Base-by-base conservation (phyloP, 805 yeast species). In the Pichia rugopelliculosa region DNA sequence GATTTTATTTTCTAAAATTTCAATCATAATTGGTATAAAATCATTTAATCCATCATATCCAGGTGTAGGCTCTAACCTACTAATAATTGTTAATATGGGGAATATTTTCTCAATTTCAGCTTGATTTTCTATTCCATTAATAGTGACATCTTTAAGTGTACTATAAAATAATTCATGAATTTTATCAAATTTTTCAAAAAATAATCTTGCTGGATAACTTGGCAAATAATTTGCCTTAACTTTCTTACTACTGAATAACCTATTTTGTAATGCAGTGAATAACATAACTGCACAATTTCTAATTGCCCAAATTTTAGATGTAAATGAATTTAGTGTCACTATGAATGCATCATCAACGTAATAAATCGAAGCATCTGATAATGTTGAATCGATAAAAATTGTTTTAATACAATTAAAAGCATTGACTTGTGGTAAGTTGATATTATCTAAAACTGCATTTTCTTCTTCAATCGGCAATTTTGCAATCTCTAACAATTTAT, bases 261-360 rank as follows among this genome's bases (percentile, higher is more conserved):
- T 73, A 50, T 82, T 84, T 57, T 87, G 93, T 38, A 91, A 65
- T 0, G 96, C 81, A 0, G 95, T 82, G 61, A 89, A 91, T 37
- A 91, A 71, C 98, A 91, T 93, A 18, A 90, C 84, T 0, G 96
- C 88, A 63, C 97, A 87, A 61, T 91, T 91, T 59, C 96, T 74
- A 24, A 91, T 75, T 0, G 96, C 80, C 98, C 98, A 91, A 22
- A 80, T 70, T 2, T 73, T 68, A 2, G 86, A 78, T 1, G 77
- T 72, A 64, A 91, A 87, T 33, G 80, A 74, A 2, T 66, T 56
- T 39, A 93, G 70, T 0, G 95, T 72, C 20, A 87, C 61, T 23
- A 72, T 71, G 24, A 91, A 66, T 0, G 86, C 84, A 11, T 66
- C 64, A 48, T 81, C 81, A 9, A 82, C 70, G 58, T 70, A 81